Base-by-base conservation (phyloP, 129 eudicot genomes). In the Lactuca sativa region DNA sequence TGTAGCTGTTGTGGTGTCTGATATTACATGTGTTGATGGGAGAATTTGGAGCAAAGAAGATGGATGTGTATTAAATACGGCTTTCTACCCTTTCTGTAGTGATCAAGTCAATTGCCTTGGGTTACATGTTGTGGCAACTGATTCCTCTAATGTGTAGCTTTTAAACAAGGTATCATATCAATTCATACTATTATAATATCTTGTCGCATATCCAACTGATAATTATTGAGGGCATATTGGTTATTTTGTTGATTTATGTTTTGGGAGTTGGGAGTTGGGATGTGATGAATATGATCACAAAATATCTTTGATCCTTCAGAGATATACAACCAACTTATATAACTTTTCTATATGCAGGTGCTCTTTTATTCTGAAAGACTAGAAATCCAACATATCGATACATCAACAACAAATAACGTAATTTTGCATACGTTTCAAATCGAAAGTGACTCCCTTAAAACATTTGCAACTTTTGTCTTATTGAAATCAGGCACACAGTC, bases 11-110 rank as follows among this genome's bases (percentile, higher is more conserved):
- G 33, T 84, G 56, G 81, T 82, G 66, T 77, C 80, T 48, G 95
- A 92, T 43, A 11, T 71, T 33, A 68, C 77, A 53, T 84, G 80
- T 14, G 74, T 92, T 59, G 83, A 92, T 82, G 62, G 78, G 57
- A 82, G 81, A 69, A 70, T 86, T 14, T 92, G 98, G 98, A 84
- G 95, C 78, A 81, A 82, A 79, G 96, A 89, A 79, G 98, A 92
- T 74, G 98, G 98, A 7, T 92, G 98, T 85, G 98, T 92, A 17
- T 92, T 78, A 73, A 86, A 83, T 56, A 70, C 84, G 14, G 52
- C 86, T 7, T 73, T 82, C 71, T 92, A 96, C 79, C 92, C 91
- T 69, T 84, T 84, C 72, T 92, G 98, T 72, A 18, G 51, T 64
- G 68, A 73, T 21, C 21, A 21, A 64, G 77, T 77, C 51, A 73